These are phyloP conservation scores for Sicyos edulis DNA, from an alignment of 306 rosid genomes.

Conservation along the genomic window DNA sequence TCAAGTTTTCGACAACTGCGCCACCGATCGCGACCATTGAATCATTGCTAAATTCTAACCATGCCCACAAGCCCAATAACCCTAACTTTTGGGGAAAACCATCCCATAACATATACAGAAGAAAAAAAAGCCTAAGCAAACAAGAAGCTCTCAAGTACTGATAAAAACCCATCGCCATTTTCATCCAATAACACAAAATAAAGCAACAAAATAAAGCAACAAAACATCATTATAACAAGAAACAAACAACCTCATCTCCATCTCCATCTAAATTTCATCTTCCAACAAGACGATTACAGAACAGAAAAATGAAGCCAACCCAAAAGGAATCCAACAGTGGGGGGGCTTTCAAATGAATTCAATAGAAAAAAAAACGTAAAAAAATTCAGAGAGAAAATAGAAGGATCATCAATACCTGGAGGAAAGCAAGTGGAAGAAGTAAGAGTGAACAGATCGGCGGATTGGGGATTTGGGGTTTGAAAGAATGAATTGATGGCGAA, in stretches of 20 bases:
- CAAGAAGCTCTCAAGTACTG: neutral
- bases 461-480: neutral
- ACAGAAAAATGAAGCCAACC: neutral
- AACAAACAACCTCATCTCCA: neutral
- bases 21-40: too few species aligned
- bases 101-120: too few species aligned
- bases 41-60: too few species aligned
- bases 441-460: conserved; percentile 9
- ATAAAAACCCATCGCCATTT: neutral
- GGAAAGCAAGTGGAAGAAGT: conserved; percentile 8
- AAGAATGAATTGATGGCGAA: neutral
- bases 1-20: too few species aligned
- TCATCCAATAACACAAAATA: neutral
- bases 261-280: neutral
- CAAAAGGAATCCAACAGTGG: neutral
- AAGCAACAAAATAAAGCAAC: neutral
- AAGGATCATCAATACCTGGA: conserved; percentile 7
- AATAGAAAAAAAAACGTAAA: neutral
- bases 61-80: too few species aligned
- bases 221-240: neutral
- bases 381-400: neutral
- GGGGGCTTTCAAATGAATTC: neutral
- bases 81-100: too few species aligned
- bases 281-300: neutral
- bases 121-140: neutral